phyloP scores from a whole-genome alignment of 805 yeast genomes.

The Torulaspora gathmanii region DNA sequence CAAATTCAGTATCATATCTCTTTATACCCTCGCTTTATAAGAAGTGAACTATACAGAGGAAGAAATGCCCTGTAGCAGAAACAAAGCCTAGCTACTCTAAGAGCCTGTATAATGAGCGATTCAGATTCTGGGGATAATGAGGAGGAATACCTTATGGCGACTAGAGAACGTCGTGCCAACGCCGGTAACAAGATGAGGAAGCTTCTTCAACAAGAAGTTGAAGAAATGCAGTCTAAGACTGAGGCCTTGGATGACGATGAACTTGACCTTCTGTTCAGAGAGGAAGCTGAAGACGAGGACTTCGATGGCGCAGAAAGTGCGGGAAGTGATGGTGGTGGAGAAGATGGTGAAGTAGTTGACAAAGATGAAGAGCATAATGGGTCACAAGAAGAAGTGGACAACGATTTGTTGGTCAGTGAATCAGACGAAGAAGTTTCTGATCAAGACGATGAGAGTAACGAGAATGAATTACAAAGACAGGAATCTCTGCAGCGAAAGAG shows the following conservation, averaged over 20 bases:
- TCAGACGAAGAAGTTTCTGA: conserved; percentile 40
- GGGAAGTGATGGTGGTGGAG: conserved; percentile 29
- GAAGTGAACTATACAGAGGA: background rate
- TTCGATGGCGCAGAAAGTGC: conserved; percentile 36
- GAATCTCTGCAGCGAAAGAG: conserved; percentile 30
- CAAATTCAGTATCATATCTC: too few species aligned
- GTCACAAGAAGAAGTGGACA: conserved; percentile 20
- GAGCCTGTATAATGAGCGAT: conserved; percentile 8
- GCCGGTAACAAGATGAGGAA: conserved; percentile 83
- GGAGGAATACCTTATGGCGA: conserved; percentile 61
- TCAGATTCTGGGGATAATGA: conserved; percentile 12
- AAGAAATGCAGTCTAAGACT: conserved; percentile 37
- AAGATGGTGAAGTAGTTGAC: conserved; percentile 27
- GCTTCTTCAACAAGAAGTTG: conserved; percentile 60
- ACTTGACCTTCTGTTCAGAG: conserved; percentile 65
- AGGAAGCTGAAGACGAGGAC: conserved; percentile 52
- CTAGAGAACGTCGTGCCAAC: conserved; percentile 74
- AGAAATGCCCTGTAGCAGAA: background rate
- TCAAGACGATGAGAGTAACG: conserved; percentile 59
- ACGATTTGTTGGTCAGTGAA: conserved; percentile 31
- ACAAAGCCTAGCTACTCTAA: background rate
- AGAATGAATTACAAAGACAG: conserved; percentile 50
- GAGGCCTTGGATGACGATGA: conserved; percentile 70
- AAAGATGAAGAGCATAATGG: conserved; percentile 21
- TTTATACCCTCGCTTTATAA: background rate